Percentiles rank a stretch among this genome's conserved stretches.
phyloP scores from a whole-genome alignment of 805 yeast species.

The Vanderwaltozyma tropicalis region DNA sequence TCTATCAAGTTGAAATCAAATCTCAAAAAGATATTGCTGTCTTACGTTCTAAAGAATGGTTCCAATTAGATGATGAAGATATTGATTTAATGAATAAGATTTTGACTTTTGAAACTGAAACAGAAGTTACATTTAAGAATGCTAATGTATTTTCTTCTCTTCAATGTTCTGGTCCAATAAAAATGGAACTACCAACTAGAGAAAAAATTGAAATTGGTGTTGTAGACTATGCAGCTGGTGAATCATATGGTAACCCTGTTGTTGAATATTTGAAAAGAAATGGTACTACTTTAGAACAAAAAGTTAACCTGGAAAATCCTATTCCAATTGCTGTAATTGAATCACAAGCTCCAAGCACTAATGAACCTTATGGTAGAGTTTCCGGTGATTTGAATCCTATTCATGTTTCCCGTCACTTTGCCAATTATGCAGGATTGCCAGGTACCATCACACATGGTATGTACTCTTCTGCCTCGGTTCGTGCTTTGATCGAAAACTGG shows the following conservation, averaged over 20 bases:
- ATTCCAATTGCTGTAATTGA: conserved; percentile 65
- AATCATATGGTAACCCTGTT: conserved; percentile 95
- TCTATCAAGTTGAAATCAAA: conserved; percentile 64
- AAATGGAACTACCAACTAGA: conserved; percentile 83
- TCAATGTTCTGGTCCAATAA: conserved; percentile 73
- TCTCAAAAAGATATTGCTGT: conserved; percentile 87
- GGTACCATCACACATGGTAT: conserved; percentile 99
- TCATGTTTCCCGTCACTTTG: conserved; percentile 92
- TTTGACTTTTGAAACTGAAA: conserved; percentile 80
- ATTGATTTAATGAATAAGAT: conserved; percentile 68
- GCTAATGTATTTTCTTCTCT: conserved; percentile 70
- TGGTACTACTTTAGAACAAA: conserved; percentile 91
- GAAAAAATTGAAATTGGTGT: conserved; percentile 77
- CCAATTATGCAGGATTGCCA: conserved; percentile 84
- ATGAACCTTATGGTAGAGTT: conserved; percentile 92
- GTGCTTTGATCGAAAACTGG: conserved; percentile 94
- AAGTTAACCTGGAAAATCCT: conserved; percentile 77
- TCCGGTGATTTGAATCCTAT: conserved; percentile 98
- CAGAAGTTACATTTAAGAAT: conserved; percentile 72
- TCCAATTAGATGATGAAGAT: conserved; percentile 63
- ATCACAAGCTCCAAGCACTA: conserved; percentile 81
- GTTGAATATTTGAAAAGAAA: conserved; percentile 84
- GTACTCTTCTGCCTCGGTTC: conserved; percentile 93
- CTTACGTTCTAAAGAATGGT: conserved; percentile 94
- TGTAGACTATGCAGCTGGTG: conserved; percentile 81